These are phyloP conservation scores for Fusarium sp. DNA, from an alignment of 2,329 filamentous ascomycete species.

Conservation along the genomic window DNA sequence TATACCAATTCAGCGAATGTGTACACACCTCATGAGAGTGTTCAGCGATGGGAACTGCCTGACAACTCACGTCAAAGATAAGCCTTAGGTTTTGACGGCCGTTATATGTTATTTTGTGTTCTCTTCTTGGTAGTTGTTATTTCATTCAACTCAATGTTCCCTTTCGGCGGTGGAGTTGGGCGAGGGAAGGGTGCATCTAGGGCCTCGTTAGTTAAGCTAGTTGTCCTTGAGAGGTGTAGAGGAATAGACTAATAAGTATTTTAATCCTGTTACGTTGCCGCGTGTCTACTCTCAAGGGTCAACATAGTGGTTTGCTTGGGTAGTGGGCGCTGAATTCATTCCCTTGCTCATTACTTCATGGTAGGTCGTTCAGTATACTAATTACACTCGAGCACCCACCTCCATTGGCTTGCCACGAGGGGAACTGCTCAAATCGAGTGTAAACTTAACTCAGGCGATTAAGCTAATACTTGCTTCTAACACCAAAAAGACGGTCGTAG, in stretches of 20 bases:
- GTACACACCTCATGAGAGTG: slow-evolving; percentile 7
- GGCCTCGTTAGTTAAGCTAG: neutral
- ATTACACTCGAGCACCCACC: neutral
- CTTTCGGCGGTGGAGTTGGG: neutral
- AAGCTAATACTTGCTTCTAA: neutral
- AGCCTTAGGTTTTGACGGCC: rapidly evolving
- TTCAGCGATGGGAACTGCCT: slow-evolving; percentile 38
- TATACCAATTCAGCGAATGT: slow-evolving; percentile 23
- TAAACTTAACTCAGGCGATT: neutral
- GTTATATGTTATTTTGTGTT: neutral
- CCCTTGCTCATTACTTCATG: neutral
- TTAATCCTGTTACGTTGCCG: neutral
- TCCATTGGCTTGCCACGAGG: too few species aligned
- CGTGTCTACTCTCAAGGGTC: too few species aligned
- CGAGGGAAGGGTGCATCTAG: neutral
- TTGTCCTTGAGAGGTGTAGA: neutral
- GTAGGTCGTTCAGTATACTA: neutral
- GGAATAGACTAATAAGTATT: neutral
- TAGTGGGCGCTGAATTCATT: neutral
- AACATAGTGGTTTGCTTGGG: neutral
- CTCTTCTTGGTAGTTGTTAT: neutral
- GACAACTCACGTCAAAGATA: slow-evolving; percentile 31
- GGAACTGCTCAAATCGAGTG: neutral
- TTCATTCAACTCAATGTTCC: neutral
- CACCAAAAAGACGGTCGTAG: neutral